These are phyloP conservation scores for Brassica nigra DNA, from an alignment of 345 rosid species.

Conservation along the genomic window DNA sequence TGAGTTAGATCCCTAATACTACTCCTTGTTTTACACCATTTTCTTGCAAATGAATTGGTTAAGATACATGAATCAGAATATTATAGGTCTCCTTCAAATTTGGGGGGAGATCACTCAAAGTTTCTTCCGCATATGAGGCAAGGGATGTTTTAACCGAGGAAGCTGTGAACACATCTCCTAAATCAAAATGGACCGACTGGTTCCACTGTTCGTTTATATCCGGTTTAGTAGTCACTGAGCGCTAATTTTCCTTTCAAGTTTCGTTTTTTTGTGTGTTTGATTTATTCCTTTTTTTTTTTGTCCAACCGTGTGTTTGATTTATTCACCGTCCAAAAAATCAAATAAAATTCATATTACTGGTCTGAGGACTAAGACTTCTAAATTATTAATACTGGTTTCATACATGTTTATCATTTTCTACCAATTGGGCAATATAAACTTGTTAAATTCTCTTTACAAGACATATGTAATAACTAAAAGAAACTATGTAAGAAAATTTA, in stretches of 20 bases:
- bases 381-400: background rate
- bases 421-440: slow-evolving; percentile 1
- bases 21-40: background rate
- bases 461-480: background rate
- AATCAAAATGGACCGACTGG: background rate
- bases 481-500: background rate
- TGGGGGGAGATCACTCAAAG: background rate
- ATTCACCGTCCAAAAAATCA: background rate
- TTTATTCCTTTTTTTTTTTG: too few species aligned
- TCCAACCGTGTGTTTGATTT: background rate
- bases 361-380: background rate
- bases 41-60: background rate
- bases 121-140: background rate
- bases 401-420: background rate
- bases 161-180: background rate
- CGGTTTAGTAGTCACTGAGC: background rate
- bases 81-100: background rate
- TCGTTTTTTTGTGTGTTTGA: background rate
- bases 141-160: background rate
- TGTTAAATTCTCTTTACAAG: background rate
- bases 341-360: background rate
- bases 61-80: background rate
- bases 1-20: background rate
- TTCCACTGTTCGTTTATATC: background rate
- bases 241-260: background rate